phyloP scores from a whole-genome alignment of 2,329 filamentous ascomycete species.

The Trichophaea hybrida region DNA sequence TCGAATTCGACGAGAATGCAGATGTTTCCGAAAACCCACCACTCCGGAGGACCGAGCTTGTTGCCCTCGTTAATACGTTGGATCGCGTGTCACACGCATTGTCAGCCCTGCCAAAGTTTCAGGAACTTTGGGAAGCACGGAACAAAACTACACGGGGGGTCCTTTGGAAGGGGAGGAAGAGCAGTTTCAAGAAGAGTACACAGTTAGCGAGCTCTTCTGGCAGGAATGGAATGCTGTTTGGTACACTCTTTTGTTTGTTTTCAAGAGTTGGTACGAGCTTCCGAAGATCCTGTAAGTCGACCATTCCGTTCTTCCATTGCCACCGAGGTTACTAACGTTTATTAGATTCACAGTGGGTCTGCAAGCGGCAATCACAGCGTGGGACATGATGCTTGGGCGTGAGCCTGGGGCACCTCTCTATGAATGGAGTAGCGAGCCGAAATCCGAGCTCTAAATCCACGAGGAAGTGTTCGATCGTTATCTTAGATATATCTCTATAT shows the following conservation, averaged over 20 bases:
- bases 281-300: conserved; percentile 56
- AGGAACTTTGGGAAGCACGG: conserved; percentile 35
- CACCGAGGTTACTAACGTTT: neutral
- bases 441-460: neutral
- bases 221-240: conserved; percentile 51
- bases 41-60: conserved; percentile 78
- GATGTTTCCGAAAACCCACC: conserved; percentile 50
- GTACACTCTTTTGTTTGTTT: conserved; percentile 49
- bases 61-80: conserved; percentile 88
- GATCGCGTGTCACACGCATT: conserved; percentile 73
- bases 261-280: conserved; percentile 54
- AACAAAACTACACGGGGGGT: conserved; percentile 13
- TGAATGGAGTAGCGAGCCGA: neutral
- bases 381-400: neutral
- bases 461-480: neutral
- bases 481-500: no score
- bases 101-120: conserved; percentile 59
- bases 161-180: neutral
- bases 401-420: neutral
- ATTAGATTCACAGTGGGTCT: neutral
- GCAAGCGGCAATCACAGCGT: neutral
- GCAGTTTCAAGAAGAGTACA: conserved; percentile 27
- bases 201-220: conserved; percentile 44
- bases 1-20: conserved; percentile 59
- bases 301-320: neutral